These are phyloP conservation scores for Cephaloascus fragrans DNA, from an alignment of 805 yeast genomes.

Conservation along the genomic window DNA sequence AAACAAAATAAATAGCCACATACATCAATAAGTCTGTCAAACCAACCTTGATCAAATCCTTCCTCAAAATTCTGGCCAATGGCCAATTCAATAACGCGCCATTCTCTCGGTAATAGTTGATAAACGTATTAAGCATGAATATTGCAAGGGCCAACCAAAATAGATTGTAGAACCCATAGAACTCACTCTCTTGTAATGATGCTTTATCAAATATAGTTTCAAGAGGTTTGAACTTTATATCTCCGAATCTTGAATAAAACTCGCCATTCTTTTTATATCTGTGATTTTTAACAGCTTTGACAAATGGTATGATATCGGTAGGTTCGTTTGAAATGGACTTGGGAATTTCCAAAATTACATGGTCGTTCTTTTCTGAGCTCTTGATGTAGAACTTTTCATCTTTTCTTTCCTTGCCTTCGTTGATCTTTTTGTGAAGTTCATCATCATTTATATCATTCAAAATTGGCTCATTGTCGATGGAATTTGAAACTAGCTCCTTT, in stretches of 20 bases:
- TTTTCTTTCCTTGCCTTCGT: not conserved
- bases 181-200: slow-evolving; percentile 33
- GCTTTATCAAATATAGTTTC: slow-evolving; percentile 46
- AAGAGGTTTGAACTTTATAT: slow-evolving; percentile 34
- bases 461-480: too few species aligned
- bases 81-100: slow-evolving; percentile 40
- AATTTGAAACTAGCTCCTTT: too few species aligned
- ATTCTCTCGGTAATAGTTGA: slow-evolving; percentile 39
- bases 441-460: too few species aligned
- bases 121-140: slow-evolving; percentile 39
- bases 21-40: slow-evolving; percentile 72
- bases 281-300: not conserved
- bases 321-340: not conserved
- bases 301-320: not conserved
- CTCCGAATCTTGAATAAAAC: slow-evolving; percentile 44
- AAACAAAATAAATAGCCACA: slow-evolving; percentile 50
- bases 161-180: slow-evolving; percentile 74
- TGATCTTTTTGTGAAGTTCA: not conserved
- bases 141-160: slow-evolving; percentile 65
- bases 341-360: not conserved
- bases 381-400: slow-evolving; percentile 1
- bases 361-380: not conserved
- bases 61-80: slow-evolving; percentile 45
- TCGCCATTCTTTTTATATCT: slow-evolving; percentile 18
- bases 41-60: slow-evolving; percentile 60